A percentile compares a stretch with the other conserved stretches of the same genome.
Evolutionary conservation across 129 eudicot genomes (phyloP).

Genomic region (Centella asiatica): DNA sequence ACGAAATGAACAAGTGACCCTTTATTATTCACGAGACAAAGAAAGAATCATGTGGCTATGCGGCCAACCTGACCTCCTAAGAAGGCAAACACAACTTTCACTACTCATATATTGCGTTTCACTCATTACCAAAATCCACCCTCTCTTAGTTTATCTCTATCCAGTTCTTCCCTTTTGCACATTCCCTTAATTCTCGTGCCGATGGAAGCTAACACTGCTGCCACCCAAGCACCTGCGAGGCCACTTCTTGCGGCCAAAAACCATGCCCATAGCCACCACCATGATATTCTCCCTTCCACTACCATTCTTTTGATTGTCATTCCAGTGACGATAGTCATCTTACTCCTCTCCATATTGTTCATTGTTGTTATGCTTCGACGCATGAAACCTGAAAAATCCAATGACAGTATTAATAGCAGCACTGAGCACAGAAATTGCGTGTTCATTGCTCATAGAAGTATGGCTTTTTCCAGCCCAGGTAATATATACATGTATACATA

Average conservation of each 20-base stretch:
- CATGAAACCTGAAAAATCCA: slow-evolving; percentile 25
- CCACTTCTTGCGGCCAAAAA: slow-evolving; percentile 8
- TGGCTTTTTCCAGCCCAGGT: slow-evolving; percentile 56
- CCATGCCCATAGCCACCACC: slow-evolving; percentile 21
- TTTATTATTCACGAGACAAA: slow-evolving; percentile 6
- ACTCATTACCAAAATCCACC: background rate
- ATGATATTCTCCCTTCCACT: slow-evolving; percentile 32
- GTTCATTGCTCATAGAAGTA: slow-evolving; percentile 53
- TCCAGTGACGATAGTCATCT: slow-evolving; percentile 38
- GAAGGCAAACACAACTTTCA: slow-evolving; percentile 10
- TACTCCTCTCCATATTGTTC: slow-evolving; percentile 44
- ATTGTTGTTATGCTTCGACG: slow-evolving; percentile 59
- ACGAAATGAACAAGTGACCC: slow-evolving; percentile 14
- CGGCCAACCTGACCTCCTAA: slow-evolving; percentile 15
- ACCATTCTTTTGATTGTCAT: slow-evolving; percentile 49
- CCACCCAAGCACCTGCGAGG: background rate
- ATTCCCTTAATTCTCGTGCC: background rate
- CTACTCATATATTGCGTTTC: slow-evolving; percentile 5
- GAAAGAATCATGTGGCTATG: slow-evolving; percentile 22
- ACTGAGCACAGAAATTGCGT: slow-evolving; percentile 37
- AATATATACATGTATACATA: background rate
- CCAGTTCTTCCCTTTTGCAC: background rate
- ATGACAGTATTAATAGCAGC: slow-evolving; percentile 13
- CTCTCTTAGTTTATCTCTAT: slow-evolving; percentile 2
- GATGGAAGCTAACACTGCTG: slow-evolving; percentile 25